Evolutionary conservation across 2,329 filamentous ascomycete species (phyloP), one percentile per base, ranked within the genome.

Genomic region (Aphanocladium album): DNA sequence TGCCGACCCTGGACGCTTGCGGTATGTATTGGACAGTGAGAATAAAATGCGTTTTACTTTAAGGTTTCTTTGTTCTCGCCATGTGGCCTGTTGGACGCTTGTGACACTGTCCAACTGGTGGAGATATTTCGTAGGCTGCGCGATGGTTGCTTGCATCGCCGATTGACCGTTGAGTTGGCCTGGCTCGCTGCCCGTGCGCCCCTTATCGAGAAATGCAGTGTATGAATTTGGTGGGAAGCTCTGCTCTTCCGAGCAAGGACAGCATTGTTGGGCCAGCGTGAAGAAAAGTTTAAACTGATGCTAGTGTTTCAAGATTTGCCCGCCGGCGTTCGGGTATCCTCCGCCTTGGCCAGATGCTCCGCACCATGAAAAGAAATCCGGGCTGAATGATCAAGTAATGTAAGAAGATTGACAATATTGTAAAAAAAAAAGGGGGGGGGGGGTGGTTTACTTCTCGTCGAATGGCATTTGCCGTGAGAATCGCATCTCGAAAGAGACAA

Each of bases 281-380:
- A 45, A 27, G 2, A 21, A 57, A 49, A 49, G 54, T 57, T 23
- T 16, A 57, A 58, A 51, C 17, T 58, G 56, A 50, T 58, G 56
- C 56, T 58, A 58, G 46, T 58, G 56, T 58, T 58, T 58, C 56
- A 58, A 33, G 37, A 43, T 41, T 25, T 19, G 12, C 35, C 23
- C 33, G 6, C 16, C n/a, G 35, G 17, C 23, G 47, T 27, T 23
- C 17, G 21, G 16, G 16, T 14, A 39, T n/a, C 14, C 33, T 49
- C 25, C 41, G 12, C 8, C 3, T n/a, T 46, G 21, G 17, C 19
- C 17, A 14, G 6, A 37, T 33, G 25, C 14, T 16, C 17, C 3
- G 16, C 8, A 30, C 30, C 5, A 9, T 30, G 5, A 30, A 30
- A 30, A 30, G 30, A 30, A 9, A 30, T 5, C 30, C 30, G 9